These are phyloP conservation scores for Trichoderma atroviride DNA, from an alignment of 2,329 filamentous ascomycete genomes.

Conservation along the genomic window DNA sequence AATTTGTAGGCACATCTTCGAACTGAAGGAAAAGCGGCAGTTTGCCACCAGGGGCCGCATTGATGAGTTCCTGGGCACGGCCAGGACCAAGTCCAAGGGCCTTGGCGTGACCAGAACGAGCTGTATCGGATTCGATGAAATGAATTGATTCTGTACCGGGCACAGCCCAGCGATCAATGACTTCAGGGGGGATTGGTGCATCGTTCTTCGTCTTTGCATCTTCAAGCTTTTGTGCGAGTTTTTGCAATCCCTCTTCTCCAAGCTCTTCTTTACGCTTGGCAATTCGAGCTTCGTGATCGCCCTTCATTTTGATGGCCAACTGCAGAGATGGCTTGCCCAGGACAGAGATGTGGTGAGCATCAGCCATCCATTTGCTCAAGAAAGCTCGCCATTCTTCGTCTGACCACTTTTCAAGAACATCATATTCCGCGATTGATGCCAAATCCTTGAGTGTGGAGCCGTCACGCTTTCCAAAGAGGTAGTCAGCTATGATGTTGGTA, in stretches of 20 bases:
- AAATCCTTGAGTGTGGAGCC: conserved; percentile 73
- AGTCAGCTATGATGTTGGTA: conserved; percentile 85
- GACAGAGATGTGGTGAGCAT: conserved; percentile 84
- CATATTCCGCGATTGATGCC: conserved; percentile 60
- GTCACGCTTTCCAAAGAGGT: conserved; percentile 84
- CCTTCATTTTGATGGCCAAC: conserved; percentile 78
- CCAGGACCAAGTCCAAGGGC: conserved; percentile 69
- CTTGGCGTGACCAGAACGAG: conserved; percentile 77
- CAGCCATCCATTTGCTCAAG: conserved; percentile 78
- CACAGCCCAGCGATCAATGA: conserved; percentile 81
- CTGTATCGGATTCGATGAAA: conserved; percentile 87
- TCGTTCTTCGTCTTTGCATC: conserved; percentile 88
- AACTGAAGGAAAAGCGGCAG: conserved; percentile 94
- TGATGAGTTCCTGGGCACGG: conserved; percentile 73
- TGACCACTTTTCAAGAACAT: conserved; percentile 75
- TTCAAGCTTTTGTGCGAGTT: conserved; percentile 74
- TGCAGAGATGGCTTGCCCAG: conserved; percentile 83
- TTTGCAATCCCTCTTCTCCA: conserved; percentile 78
- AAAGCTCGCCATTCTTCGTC: conserved; percentile 84
- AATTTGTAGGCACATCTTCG: conserved; percentile 90
- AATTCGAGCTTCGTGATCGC: conserved; percentile 76
- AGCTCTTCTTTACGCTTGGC: conserved; percentile 77
- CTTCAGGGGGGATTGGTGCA: conserved; percentile 75
- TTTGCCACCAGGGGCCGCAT: conserved; percentile 62
- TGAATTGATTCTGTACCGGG: conserved; percentile 89